phyloP scores from a whole-genome alignment of 2,329 filamentous ascomycete genomes.

The Cytospora chrysosperma region DNA sequence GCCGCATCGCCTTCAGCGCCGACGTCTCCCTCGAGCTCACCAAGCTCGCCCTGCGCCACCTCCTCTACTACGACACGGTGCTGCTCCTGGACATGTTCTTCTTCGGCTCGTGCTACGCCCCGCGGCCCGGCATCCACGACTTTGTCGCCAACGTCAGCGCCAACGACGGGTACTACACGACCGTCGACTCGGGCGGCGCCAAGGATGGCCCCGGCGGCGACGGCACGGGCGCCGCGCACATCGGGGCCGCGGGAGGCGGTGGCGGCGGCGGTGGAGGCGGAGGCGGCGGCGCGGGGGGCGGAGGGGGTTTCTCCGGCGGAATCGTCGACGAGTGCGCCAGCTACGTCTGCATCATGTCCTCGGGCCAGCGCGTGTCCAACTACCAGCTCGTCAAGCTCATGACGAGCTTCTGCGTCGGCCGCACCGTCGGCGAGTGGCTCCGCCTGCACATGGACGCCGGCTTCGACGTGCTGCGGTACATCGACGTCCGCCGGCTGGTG shows the following conservation, averaged over 20 bases:
- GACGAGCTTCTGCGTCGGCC: conserved; percentile 77
- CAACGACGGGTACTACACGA: conserved; percentile 23
- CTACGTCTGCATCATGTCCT: conserved; percentile 64
- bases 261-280: conserved; percentile 3
- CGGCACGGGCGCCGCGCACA: conserved; percentile 35
- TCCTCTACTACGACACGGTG: conserved; percentile 90
- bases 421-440: conserved; percentile 86
- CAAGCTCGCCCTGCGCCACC: conserved; percentile 80
- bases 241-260: not conserved
- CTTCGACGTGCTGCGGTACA: conserved; percentile 65
- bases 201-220: conserved; percentile 39
- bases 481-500: conserved; percentile 88
- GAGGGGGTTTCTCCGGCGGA: too few relatives aligned
- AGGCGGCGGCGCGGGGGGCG: conserved; percentile 69
- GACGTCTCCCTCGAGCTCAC: conserved; percentile 86
- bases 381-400: conserved; percentile 79
- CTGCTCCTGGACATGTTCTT: conserved; percentile 93
- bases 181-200: not conserved
- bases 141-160: conserved; percentile 66
- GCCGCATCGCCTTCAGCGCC: conserved; percentile 79
- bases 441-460: conserved; percentile 67
- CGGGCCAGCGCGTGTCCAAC: conserved; percentile 46
- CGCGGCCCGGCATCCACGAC: conserved; percentile 71
- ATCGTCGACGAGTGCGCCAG: conserved; percentile 78
- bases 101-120: conserved; percentile 87